Conservation (phyloP, 2,329 filamentous ascomycete species). For the Calonectria hawksworthii region DNA sequence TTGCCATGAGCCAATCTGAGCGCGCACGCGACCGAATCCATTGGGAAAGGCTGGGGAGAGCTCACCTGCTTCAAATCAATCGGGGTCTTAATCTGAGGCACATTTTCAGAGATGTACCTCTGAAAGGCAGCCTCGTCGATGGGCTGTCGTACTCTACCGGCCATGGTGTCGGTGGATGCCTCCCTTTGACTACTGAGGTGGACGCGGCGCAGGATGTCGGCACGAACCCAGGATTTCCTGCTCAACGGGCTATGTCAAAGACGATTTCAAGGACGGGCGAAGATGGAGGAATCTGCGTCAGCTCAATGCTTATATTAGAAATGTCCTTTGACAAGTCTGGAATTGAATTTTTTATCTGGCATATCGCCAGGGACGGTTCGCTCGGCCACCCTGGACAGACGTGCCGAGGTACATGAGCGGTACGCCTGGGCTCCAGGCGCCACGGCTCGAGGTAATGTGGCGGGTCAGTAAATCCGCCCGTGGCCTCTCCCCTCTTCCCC, state of each 20-base stretch:
- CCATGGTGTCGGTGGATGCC: slow-evolving; percentile 67
- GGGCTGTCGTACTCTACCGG: slow-evolving; percentile 88
- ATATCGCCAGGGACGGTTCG: neutral
- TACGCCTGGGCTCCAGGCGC: slow-evolving; percentile 5
- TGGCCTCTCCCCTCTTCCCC: slow-evolving; percentile 37
- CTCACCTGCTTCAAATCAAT: slow-evolving; percentile 90
- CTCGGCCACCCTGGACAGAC: slow-evolving; percentile 31
- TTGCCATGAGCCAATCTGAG: slow-evolving; percentile 17
- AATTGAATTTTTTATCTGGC: neutral
- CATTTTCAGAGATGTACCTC: slow-evolving; percentile 80
- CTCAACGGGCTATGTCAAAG: neutral
- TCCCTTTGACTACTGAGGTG: neutral
- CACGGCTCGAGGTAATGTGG: slow-evolving; percentile 27
- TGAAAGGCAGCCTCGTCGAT: slow-evolving; percentile 87
- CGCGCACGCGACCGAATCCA: neutral
- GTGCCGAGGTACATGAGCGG: slow-evolving; percentile 43
- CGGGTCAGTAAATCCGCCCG: slow-evolving; percentile 31
- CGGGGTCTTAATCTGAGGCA: slow-evolving; percentile 87
- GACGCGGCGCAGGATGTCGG: neutral
- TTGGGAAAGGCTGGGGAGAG: neutral
- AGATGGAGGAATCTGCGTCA: neutral
- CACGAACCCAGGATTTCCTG: neutral
- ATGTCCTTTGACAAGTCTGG: neutral
- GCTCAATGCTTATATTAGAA: neutral
- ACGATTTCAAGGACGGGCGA: neutral